Conservation (phyloP, 768 basidiomycete genomes). For the Russula abietina region DNA sequence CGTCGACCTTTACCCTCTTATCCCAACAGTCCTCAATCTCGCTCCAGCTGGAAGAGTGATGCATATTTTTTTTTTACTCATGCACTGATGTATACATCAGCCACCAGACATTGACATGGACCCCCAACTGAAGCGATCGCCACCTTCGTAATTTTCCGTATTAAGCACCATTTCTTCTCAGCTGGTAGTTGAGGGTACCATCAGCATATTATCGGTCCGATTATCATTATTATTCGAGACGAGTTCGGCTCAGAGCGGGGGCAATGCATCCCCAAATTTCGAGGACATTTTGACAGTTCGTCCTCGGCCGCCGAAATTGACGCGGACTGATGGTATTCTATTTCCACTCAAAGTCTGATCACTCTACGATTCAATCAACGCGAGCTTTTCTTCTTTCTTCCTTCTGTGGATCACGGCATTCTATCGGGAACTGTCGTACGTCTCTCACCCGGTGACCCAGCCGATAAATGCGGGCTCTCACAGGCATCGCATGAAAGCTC, state of each 20-base stretch:
- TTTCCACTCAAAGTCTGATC: too few relatives aligned
- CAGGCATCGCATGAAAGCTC: background rate
- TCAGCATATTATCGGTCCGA: background rate
- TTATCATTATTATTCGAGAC: background rate
- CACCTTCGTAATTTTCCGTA: background rate
- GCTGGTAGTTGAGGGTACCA: too few relatives aligned
- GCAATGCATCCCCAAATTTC: background rate
- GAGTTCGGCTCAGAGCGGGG: background rate
- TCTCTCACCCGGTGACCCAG: background rate
- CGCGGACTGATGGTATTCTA: background rate
- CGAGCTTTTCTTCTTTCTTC: background rate
- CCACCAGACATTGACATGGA: background rate
- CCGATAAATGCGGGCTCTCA: background rate
- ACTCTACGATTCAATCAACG: background rate
- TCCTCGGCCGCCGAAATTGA: constrained; percentile 1
- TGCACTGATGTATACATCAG: background rate
- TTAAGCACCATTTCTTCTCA: background rate
- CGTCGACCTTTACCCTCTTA: background rate
- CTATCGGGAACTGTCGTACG: too few relatives aligned
- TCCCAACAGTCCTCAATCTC: background rate
- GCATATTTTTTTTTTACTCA: too few relatives aligned
- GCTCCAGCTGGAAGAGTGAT: background rate
- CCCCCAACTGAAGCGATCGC: constrained; percentile 1
- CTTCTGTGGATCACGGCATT: background rate
- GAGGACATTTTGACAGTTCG: background rate